These are phyloP conservation scores for Adenanthera pavonina DNA, from an alignment of 306 rosid species.

Conservation along the genomic window DNA sequence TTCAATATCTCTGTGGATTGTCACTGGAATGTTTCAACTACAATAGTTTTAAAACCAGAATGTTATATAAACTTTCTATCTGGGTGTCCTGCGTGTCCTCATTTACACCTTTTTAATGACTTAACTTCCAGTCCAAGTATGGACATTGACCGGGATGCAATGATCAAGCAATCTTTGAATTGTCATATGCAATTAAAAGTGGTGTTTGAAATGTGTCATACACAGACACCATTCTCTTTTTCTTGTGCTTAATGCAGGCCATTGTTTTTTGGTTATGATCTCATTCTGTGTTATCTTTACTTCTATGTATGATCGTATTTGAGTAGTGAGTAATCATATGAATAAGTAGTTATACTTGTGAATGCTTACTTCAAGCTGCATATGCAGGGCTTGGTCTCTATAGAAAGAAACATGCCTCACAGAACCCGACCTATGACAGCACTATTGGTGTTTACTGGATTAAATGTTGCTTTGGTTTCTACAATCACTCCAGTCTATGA, in stretches of 20 bases:
- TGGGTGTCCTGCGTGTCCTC: conserved; percentile 9
- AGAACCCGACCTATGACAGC: conserved; percentile 81
- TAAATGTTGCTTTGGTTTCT: conserved; percentile 65
- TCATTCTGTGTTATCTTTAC: background rate
- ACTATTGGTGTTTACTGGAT: conserved; percentile 72
- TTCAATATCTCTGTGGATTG: conserved; percentile 29
- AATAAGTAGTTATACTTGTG: background rate
- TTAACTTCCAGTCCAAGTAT: conserved; percentile 20
- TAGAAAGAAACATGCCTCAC: conserved; percentile 65
- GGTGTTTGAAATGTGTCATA: background rate
- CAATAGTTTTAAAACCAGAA: background rate
- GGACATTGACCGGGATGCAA: background rate
- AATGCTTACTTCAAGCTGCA: background rate
- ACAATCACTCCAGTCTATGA: conserved; percentile 79
- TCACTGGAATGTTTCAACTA: conserved; percentile 11
- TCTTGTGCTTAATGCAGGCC: background rate
- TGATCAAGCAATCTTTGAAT: background rate
- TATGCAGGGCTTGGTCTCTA: conserved; percentile 41
- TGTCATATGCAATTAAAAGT: background rate
- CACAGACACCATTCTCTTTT: background rate
- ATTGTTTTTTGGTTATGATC: background rate
- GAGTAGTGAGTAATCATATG: background rate
- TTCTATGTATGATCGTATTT: background rate
- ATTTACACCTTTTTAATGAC: conserved; percentile 9
- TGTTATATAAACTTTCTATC: background rate